phyloP scores from a whole-genome alignment of 2,329 filamentous ascomycete genomes.

The Simplicillium aogashimaense region DNA sequence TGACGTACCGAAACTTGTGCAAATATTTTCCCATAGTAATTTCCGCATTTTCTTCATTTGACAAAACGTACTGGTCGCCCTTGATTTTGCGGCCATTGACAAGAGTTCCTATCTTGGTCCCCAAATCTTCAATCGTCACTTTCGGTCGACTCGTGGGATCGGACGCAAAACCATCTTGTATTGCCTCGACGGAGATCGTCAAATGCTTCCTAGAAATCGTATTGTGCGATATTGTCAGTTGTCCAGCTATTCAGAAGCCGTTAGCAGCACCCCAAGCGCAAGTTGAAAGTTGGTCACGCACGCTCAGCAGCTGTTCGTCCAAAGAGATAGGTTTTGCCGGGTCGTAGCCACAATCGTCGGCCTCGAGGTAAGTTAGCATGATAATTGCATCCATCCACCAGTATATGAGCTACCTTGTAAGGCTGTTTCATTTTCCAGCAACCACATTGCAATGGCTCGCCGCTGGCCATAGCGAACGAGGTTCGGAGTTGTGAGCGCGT shows the following conservation, averaged over 20 bases:
- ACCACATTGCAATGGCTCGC: conserved; percentile 43
- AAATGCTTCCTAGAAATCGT: conserved; percentile 86
- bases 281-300: conserved; percentile 21
- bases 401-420: conserved; percentile 29
- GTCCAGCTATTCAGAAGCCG: conserved; percentile 41
- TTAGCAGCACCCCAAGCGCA: not conserved
- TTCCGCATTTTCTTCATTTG: conserved; percentile 42
- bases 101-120: conserved; percentile 76
- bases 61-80: conserved; percentile 47
- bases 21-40: conserved; percentile 66
- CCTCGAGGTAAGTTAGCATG: conserved; percentile 15
- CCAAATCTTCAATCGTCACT: conserved; percentile 65
- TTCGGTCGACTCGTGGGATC: conserved; percentile 55
- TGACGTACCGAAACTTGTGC: conserved; percentile 45
- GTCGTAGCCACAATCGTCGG: conserved; percentile 67
- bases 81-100: conserved; percentile 66
- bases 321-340: conserved; percentile 77
- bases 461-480: not conserved
- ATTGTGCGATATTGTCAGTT: conserved; percentile 63
- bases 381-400: not conserved
- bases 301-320: conserved; percentile 65
- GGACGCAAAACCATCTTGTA: conserved; percentile 56
- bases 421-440: conserved; percentile 48
- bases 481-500: not conserved
- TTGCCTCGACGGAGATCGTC: conserved; percentile 59